phyloP scores from a whole-genome alignment of 2,329 filamentous ascomycete species.

The Dactylella cylindrospora region DNA sequence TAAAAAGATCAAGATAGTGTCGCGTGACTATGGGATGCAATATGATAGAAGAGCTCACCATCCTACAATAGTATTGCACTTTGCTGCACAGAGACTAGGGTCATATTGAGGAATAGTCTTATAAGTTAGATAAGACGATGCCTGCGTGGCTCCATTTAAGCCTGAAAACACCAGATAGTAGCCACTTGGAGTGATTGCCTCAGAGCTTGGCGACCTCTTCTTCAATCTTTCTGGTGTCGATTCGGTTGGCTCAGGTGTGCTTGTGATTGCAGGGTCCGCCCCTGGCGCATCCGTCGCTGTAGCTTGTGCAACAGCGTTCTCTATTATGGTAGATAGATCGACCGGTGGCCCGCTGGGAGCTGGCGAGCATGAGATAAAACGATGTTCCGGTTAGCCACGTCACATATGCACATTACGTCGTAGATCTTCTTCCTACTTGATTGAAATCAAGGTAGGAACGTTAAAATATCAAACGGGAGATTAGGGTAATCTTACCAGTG shows the following conservation, averaged over 20 bases:
- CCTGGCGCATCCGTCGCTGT: constrained; percentile 8
- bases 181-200: background rate
- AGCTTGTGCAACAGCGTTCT: constrained; percentile 11
- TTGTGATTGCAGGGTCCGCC: constrained; percentile 9
- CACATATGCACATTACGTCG: no score
- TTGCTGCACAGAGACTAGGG: constrained; percentile 4
- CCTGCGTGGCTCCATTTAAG: constrained; percentile 12
- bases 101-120: constrained; percentile 1
- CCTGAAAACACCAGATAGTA: constrained; percentile 13
- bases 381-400: background rate
- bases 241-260: constrained; percentile 1
- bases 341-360: constrained; percentile 1
- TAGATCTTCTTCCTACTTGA: no score
- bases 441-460: no score
- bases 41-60: background rate
- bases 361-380: no score
- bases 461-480: background rate
- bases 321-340: constrained; percentile 10
- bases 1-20: background rate
- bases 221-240: background rate
- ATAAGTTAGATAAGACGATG: constrained; percentile 7
- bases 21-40: background rate
- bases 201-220: constrained; percentile 7
- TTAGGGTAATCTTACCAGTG: background rate
- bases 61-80: constrained; percentile 7